A percentile compares a stretch with the other conserved stretches of the same genome.
phyloP scores from a whole-genome alignment of 345 rosid genomes.

The Dovyalis caffra region DNA sequence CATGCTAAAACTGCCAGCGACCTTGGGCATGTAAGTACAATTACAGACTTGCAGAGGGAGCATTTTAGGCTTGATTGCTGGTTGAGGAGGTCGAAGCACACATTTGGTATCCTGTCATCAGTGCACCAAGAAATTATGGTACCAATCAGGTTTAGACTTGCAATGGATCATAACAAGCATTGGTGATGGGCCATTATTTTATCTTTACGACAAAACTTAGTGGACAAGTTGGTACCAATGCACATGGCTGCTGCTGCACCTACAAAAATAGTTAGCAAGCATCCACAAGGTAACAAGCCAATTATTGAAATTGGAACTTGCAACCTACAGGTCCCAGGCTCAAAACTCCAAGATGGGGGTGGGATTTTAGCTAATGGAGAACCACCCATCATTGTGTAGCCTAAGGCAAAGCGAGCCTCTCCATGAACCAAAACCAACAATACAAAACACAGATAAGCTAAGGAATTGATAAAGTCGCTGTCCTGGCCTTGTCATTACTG shows the following conservation, averaged over 20 bases:
- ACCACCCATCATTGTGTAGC: too few species aligned
- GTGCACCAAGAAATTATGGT: conserved; percentile 41
- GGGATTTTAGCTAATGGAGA: too few species aligned
- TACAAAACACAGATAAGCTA: too few species aligned
- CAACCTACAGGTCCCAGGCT: too few species aligned
- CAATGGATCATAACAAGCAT: conserved; percentile 12
- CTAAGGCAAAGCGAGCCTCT: too few species aligned
- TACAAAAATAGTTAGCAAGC: neutral
- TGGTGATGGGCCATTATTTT: neutral
- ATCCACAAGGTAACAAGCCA: too few species aligned
- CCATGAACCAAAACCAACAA: too few species aligned
- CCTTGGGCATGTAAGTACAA: conserved; percentile 36
- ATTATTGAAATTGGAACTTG: too few species aligned
- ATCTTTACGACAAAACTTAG: neutral
- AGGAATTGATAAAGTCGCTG: too few species aligned
- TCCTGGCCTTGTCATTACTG: too few species aligned
- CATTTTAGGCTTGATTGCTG: conserved; percentile 45
- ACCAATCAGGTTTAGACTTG: conserved; percentile 28
- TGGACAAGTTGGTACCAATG: too few species aligned
- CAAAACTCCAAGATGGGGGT: too few species aligned
- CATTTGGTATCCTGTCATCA: conserved; percentile 75
- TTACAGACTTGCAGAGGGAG: conserved; percentile 45
- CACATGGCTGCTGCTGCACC: neutral
- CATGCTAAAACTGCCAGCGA: conserved; percentile 40
- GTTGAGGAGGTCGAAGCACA: conserved; percentile 47